Evolutionary conservation across 2,329 filamentous ascomycete species (phyloP).

Genomic region (Apiospora hydei): DNA sequence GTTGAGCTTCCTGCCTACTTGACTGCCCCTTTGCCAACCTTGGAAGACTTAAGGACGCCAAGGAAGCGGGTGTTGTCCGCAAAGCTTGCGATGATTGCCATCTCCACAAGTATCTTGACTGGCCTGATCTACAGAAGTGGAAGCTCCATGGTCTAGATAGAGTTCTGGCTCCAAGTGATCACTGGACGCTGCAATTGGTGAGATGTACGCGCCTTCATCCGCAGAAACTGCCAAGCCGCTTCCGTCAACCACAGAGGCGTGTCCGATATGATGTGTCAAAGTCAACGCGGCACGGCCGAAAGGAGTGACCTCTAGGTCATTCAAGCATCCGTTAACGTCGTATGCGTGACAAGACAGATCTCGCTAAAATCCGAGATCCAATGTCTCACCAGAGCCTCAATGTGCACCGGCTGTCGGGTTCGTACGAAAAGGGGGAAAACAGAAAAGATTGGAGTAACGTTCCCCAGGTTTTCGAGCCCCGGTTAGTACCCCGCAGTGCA

Average conservation of each 20-base stretch:
- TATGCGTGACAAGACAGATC: neutral
- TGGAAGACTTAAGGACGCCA: no score
- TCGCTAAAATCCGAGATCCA: neutral
- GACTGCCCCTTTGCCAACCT: no score
- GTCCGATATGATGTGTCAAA: neutral
- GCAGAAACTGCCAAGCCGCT: neutral
- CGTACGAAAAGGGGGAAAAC: neutral
- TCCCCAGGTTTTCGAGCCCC: neutral
- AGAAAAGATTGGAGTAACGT: neutral
- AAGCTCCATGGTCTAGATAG: neutral
- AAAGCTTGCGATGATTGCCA: neutral
- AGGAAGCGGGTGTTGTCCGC: conserved; percentile 3
- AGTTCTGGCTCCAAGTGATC: neutral
- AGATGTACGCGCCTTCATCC: neutral
- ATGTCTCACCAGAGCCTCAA: neutral
- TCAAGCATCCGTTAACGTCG: neutral
- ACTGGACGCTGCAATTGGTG: neutral
- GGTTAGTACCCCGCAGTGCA: neutral
- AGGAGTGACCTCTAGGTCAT: neutral
- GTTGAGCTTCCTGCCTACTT: no score
- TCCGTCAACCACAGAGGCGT: neutral
- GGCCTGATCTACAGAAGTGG: neutral
- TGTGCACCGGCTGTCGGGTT: neutral
- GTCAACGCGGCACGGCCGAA: neutral
- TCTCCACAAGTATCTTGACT: neutral